A percentile compares a stretch with the other conserved stretches of the same genome.
phyloP scores from a whole-genome alignment of 257 asterid species.

The Anisodus tanguticus region DNA sequence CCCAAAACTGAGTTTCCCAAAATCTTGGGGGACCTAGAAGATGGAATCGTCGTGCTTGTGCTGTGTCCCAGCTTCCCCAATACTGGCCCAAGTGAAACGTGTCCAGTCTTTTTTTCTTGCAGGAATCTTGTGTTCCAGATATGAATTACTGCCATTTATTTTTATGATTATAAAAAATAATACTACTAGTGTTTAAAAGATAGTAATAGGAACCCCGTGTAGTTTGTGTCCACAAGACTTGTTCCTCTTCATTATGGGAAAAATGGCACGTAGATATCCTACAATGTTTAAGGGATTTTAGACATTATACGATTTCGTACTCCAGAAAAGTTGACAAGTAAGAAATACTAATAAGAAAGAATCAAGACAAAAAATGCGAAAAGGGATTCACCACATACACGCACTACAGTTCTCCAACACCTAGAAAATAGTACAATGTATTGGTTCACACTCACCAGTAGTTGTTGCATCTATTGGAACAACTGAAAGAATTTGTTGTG shows the following conservation, averaged over 20 bases:
- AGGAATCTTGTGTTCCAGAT: slow-evolving; percentile 26
- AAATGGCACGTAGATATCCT: neutral
- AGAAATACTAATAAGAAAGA: neutral
- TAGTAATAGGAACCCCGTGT: neutral
- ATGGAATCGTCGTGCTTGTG: neutral
- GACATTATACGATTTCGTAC: neutral
- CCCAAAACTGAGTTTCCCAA: neutral
- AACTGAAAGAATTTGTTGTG: neutral
- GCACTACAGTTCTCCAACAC: neutral
- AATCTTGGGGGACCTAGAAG: neutral
- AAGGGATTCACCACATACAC: neutral
- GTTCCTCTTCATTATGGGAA: neutral
- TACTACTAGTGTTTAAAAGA: neutral
- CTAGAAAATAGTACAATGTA: neutral
- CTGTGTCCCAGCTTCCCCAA: neutral
- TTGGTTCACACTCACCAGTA: neutral
- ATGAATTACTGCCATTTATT: slow-evolving; percentile 2
- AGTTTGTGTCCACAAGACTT: neutral
- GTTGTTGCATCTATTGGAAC: neutral
- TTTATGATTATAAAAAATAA: neutral
- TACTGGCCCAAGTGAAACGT: neutral
- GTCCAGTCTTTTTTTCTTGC: slow-evolving; percentile 23
- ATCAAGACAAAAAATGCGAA: neutral
- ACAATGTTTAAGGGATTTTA: neutral
- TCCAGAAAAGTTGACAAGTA: neutral